Evolutionary conservation across 805 yeast genomes (phyloP), one percentile per base, ranked within the genome.

Genomic region (Cephaloascus albidus): DNA sequence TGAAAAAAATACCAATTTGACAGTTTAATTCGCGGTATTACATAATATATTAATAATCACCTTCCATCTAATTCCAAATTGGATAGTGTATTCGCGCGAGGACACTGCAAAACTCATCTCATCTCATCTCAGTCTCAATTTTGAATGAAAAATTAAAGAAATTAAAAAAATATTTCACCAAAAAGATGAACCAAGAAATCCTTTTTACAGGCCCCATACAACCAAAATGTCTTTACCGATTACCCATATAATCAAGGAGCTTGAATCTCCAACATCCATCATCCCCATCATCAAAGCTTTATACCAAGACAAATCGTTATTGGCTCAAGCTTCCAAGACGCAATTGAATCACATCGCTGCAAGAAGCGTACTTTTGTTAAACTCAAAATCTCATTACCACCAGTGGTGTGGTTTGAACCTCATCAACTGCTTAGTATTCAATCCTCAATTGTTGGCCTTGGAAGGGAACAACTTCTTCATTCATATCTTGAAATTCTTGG

Each of bases 291-390:
- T 63, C 10, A 33, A 53, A 3, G 43, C 64, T 0, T 53, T 66
- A 33, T 51, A 61, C 39, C 27, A 47, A 27, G 57, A 56, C 36
- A 47, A 51, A 15, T 42, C 59, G 3, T 47, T 64, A 0, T 58
- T 76, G 40, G 40, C 58, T 3, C 49, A 52, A n/a, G 69, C 74
- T n/a, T 56, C 74, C 12, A 70, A 72, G 48, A 53, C 68, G 8
- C 79, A 77, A 20, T 50, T 71, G 27, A 65, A 66, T 42, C 81
- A 76, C 49, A 55, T 78, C 20, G 64, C 72, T 27, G 60, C 74
- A 10, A 48, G 72, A 33, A 36, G 12, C n/a, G 16, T 16, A 8
- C 10, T 12, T 6, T 20, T 68, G 4, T 45, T 68, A 36, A 64
- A 61, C 37, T 46, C 63, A 10, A 55, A 58, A 26, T 59, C 58